A percentile compares a stretch with the other conserved stretches of the same genome.
These are phyloP conservation scores for Coemansia sp. DNA, from an alignment of 192 early-diverging fungal genomes.

Conservation along the genomic window DNA sequence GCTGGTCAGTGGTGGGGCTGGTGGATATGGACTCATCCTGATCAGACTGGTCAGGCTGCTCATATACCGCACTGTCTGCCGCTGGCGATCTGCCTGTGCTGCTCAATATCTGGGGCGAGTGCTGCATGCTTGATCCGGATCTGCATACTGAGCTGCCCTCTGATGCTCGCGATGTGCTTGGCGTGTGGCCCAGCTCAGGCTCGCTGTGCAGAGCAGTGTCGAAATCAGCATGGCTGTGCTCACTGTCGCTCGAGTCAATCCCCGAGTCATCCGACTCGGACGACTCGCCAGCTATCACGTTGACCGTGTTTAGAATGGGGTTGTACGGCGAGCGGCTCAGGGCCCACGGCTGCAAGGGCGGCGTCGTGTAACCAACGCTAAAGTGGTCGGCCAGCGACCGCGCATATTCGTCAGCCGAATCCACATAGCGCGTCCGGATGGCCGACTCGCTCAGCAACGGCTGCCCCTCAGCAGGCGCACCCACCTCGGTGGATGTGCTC, in stretches of 20 bases:
- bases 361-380: background rate
- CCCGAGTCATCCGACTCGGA: slow-evolving; percentile 44
- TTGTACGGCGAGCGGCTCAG: slow-evolving; percentile 18
- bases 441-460: slow-evolving; percentile 48
- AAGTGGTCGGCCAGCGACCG: slow-evolving; percentile 35
- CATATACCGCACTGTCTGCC: background rate
- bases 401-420: slow-evolving; percentile 45
- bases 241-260: slow-evolving; percentile 20
- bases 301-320: slow-evolving; percentile 21
- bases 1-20: too few relatives aligned
- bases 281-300: slow-evolving; percentile 18
- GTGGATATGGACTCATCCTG: too few relatives aligned
- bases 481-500: slow-evolving; percentile 1
- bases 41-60: too few relatives aligned
- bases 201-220: background rate
- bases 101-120: too few relatives aligned
- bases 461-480: slow-evolving; percentile 25
- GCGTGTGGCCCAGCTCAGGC: slow-evolving; percentile 5
- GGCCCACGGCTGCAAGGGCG: slow-evolving; percentile 9
- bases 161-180: background rate
- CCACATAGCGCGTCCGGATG: slow-evolving; percentile 41
- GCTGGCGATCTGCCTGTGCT: background rate
- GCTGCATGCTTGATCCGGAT: too few relatives aligned
- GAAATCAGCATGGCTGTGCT: background rate
- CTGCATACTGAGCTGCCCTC: background rate